A percentile compares a stretch with the other conserved stretches of the same genome.
These are phyloP conservation scores for Hamigera avellanea DNA, from an alignment of 495 filamentous ascomycete genomes.

Conservation along the genomic window DNA sequence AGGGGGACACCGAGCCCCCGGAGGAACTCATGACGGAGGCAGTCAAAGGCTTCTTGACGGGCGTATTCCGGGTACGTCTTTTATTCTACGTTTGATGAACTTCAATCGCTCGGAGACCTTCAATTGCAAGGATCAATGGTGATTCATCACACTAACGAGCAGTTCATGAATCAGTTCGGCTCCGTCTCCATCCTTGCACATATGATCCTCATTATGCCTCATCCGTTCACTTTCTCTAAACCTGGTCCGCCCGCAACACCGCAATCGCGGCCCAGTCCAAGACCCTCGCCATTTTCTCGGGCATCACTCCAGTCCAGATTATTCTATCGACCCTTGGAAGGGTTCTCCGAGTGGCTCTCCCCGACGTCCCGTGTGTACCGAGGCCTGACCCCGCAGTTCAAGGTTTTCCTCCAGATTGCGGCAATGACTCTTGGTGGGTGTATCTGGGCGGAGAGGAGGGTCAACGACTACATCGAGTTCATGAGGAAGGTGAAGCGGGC, in stretches of 20 bases:
- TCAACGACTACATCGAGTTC: slow-evolving; percentile 50
- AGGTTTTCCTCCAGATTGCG: slow-evolving; percentile 82
- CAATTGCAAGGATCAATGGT: too few relatives aligned
- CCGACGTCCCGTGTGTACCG: slow-evolving; percentile 61
- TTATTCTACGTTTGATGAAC: background rate
- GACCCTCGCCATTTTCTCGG: slow-evolving; percentile 24
- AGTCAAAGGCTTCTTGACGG: slow-evolving; percentile 31
- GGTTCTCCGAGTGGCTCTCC: slow-evolving; percentile 34
- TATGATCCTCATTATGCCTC: slow-evolving; percentile 35
- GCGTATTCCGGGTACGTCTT: slow-evolving; percentile 31
- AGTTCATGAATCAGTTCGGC: slow-evolving; percentile 24
- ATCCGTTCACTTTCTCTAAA: slow-evolving; percentile 31
- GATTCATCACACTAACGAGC: too few relatives aligned
- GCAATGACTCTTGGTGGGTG: slow-evolving; percentile 77
- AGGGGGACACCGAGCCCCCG: slow-evolving; percentile 27
- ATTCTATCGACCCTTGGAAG: slow-evolving; percentile 32
- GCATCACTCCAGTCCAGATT: slow-evolving; percentile 25
- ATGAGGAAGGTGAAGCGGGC: slow-evolving; percentile 48
- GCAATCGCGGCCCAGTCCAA: slow-evolving; percentile 9
- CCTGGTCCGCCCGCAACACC: slow-evolving; percentile 10
- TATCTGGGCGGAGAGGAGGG: slow-evolving; percentile 68
- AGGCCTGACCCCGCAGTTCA: slow-evolving; percentile 78
- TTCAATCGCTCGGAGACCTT: background rate
- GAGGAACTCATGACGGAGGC: slow-evolving; percentile 29
- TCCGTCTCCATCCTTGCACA: slow-evolving; percentile 37